These are phyloP conservation scores for Lavandula angustifolia DNA, from an alignment of 257 asterid species.

Conservation along the genomic window DNA sequence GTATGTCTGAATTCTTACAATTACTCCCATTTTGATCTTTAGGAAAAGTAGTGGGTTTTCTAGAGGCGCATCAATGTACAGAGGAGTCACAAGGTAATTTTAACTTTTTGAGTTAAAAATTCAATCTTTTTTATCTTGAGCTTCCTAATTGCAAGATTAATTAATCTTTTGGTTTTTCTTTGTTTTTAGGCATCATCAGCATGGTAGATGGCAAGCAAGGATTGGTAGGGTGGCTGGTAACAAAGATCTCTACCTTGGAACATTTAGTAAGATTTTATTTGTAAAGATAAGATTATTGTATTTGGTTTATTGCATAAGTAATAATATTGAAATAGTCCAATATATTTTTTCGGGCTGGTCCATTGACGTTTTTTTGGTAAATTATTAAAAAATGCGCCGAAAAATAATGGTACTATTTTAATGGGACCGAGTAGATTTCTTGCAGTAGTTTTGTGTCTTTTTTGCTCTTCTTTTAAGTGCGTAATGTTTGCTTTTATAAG, in stretches of 20 bases:
- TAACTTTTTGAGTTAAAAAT: background rate
- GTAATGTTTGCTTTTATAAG: no score
- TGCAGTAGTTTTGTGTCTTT: no score
- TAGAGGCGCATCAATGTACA: slow-evolving; percentile 72
- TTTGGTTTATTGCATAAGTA: no score
- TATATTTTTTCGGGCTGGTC: no score
- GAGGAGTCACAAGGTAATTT: slow-evolving; percentile 71
- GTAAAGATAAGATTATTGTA: no score
- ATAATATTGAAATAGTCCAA: no score
- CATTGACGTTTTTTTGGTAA: no score
- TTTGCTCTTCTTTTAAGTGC: no score
- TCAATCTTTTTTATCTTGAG: background rate
- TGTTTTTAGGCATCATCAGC: slow-evolving; percentile 64
- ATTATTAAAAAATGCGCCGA: no score
- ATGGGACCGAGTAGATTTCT: no score
- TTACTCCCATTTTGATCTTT: slow-evolving; percentile 1
- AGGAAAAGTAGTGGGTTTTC: slow-evolving; percentile 82
- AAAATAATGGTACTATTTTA: no score
- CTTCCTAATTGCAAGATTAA: background rate
- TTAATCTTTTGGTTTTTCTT: background rate
- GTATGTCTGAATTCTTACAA: slow-evolving; percentile 6
- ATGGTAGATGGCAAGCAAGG: slow-evolving; percentile 83
- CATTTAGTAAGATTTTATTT: slow-evolving; percentile 52
- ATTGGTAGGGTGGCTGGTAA: slow-evolving; percentile 83
- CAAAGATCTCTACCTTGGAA: slow-evolving; percentile 73